Base-by-base conservation (phyloP, 345 rosid genomes). In the Kandelia obovata region DNA sequence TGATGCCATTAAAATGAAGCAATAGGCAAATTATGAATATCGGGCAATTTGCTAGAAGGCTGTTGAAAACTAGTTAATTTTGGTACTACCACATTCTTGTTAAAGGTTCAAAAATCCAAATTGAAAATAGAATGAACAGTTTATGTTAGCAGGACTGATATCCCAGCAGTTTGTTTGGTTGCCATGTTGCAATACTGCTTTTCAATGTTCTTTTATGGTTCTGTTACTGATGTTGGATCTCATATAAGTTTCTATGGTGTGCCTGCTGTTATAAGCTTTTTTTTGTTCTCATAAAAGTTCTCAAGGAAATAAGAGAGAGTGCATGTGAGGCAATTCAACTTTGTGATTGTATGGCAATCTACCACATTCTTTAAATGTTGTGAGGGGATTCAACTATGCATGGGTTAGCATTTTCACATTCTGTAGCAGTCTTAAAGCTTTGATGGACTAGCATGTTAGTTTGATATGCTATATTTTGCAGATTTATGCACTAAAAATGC, bases 401-500 rank as follows among this genome's bases (percentile, higher is more conserved):
- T 43, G 49, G 17, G 19, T 43, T 43, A 43, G 19, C 49, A 13
- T 43, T 39, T 56, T 56, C 28, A 56, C 23, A 8, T 23, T 56
- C 11, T 56, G 59, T 56, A 25, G 26, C 59, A 56, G 19, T 43
- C 31, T 53, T 21, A 31, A 61, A 17, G 35, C 7, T 5, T 26
- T 53, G 6, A 52, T 30, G 20, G 27, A 20, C n/a, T 21, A 23
- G 43, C 62, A 35, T 13, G 5, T 25, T 35, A 7, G 11, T 53
- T 69, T 49, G 39, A 63, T 61, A 62, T 26, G 61, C 69, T 69
- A 10, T 67, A 57, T 61, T 68, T 66, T 75, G 81, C 91, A 94
- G 97, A 85, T 88, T 72, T 89, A 84, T 84, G 96, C 89, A 69
- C 86, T 94, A 61, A 94, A 89, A 78, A 75, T 87, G 61, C 88